Conservation (phyloP, 2,329 filamentous ascomycete species). For the Verticillium isaacii region DNA sequence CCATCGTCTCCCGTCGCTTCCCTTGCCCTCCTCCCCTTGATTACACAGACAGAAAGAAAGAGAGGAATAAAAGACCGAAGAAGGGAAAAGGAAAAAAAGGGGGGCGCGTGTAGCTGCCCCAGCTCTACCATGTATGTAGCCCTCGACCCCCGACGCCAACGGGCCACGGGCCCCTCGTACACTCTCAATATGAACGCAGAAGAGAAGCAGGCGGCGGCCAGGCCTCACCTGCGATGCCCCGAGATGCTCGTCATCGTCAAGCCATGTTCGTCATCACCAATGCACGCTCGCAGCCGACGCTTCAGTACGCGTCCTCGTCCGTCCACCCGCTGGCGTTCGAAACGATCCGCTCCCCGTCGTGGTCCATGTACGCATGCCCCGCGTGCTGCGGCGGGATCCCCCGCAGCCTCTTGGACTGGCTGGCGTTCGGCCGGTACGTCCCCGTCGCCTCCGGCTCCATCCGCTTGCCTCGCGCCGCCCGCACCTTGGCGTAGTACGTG, state of each 20-base stretch:
- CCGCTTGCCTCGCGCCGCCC: slow-evolving; percentile 64
- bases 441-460: slow-evolving; percentile 41
- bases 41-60: background rate
- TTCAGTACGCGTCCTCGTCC: slow-evolving; percentile 56
- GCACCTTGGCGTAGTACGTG: slow-evolving; percentile 74
- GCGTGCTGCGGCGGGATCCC: slow-evolving; percentile 46
- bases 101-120: background rate
- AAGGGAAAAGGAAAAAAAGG: background rate
- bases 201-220: background rate
- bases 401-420: slow-evolving; percentile 47
- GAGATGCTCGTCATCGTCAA: slow-evolving; percentile 7
- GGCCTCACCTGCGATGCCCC: background rate
- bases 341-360: slow-evolving; percentile 58
- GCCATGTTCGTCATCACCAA: slow-evolving; percentile 1
- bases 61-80: background rate
- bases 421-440: slow-evolving; percentile 33
- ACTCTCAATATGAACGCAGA: background rate
- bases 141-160: no score
- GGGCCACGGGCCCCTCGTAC: background rate
- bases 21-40: background rate
- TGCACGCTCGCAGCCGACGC: background rate
- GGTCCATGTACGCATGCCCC: slow-evolving; percentile 45
- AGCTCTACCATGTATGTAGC: background rate
- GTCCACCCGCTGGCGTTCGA: slow-evolving; percentile 61
- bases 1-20: background rate